phyloP scores from a whole-genome alignment of 2,329 filamentous ascomycete genomes.

The Cladophialophora chaetospira region DNA sequence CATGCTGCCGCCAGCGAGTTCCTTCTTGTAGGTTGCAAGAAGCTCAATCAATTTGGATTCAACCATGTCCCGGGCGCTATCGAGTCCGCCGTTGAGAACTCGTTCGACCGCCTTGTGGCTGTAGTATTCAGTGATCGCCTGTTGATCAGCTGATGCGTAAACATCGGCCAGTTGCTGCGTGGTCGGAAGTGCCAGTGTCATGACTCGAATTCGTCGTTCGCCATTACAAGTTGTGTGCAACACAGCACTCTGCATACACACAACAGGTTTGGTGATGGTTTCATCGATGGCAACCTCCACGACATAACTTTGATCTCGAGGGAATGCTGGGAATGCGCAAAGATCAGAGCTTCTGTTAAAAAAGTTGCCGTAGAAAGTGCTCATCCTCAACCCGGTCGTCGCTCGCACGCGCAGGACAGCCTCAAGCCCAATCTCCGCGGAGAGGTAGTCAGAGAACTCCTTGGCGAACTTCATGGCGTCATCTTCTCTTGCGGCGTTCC shows the following conservation, averaged over 20 bases:
- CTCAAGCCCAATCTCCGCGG: slow-evolving; percentile 91
- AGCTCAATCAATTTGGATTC: slow-evolving; percentile 92
- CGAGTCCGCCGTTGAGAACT: slow-evolving; percentile 79
- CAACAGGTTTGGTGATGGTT: slow-evolving; percentile 83
- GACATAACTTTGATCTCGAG: slow-evolving; percentile 94
- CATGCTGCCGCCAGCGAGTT: slow-evolving; percentile 93
- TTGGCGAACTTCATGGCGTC: slow-evolving; percentile 97
- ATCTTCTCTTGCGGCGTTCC: slow-evolving; percentile 90
- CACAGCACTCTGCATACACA: slow-evolving; percentile 91
- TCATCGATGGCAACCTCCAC: slow-evolving; percentile 98
- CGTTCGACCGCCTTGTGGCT: slow-evolving; percentile 97
- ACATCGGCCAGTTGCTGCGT: slow-evolving; percentile 87
- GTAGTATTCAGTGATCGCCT: slow-evolving; percentile 90
- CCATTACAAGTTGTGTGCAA: slow-evolving; percentile 98
- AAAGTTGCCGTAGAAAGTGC: slow-evolving; percentile 98
- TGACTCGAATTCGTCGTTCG: slow-evolving; percentile 88
- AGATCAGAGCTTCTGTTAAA: slow-evolving; percentile 98
- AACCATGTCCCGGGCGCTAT: slow-evolving; percentile 85
- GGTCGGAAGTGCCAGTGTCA: slow-evolving; percentile 90
- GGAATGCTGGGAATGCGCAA: slow-evolving; percentile 96
- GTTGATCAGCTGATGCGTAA: slow-evolving; percentile 92
- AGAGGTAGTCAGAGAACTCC: slow-evolving; percentile 96
- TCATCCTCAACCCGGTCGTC: slow-evolving; percentile 93
- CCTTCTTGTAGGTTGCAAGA: slow-evolving; percentile 93
- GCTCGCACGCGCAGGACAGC: slow-evolving; percentile 93